Evolutionary conservation across 805 yeast species (phyloP).

Genomic region (Candida schatavii): DNA sequence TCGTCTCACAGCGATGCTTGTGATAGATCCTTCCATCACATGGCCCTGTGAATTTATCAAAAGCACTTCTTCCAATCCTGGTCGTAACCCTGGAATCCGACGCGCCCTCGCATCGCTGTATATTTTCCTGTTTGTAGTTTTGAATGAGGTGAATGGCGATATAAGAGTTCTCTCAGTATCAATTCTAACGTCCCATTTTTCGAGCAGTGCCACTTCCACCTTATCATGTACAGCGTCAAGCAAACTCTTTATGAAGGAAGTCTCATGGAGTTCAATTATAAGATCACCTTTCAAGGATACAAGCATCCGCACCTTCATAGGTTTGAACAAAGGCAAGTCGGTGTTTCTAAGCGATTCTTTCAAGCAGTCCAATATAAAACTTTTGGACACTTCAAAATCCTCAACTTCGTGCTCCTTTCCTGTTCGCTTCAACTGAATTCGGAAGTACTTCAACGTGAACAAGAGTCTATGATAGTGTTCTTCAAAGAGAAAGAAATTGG

Average conservation of each 20-base stretch:
- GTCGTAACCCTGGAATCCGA: constrained; percentile 33
- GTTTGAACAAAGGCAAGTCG: constrained; percentile 16
- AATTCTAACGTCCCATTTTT: constrained; percentile 58
- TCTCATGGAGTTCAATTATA: constrained; percentile 31
- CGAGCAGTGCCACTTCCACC: constrained; percentile 6
- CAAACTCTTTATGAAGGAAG: constrained; percentile 22
- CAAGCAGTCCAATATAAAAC: constrained; percentile 35
- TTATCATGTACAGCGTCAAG: constrained; percentile 24
- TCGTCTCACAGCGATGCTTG: constrained; percentile 68
- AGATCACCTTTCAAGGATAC: constrained; percentile 26
- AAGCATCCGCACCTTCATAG: constrained; percentile 34
- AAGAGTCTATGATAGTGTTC: constrained; percentile 63
- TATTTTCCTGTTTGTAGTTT: constrained; percentile 70
- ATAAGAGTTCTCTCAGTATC: constrained; percentile 52
- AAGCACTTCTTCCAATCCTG: constrained; percentile 66
- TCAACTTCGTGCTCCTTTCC: constrained; percentile 28
- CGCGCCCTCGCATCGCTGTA: constrained; percentile 64
- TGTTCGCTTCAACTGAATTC: constrained; percentile 7
- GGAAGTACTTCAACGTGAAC: constrained; percentile 53
- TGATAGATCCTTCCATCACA: constrained; percentile 77
- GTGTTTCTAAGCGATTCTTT: constrained; percentile 24
- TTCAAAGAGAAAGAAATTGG: constrained; percentile 57
- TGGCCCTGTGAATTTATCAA: constrained; percentile 53
- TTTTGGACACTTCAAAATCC: constrained; percentile 37
- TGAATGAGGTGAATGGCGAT: constrained; percentile 82